Evolutionary conservation across 169 alveolate species (phyloP).

Genomic region (Eimeria mitis): DNA sequence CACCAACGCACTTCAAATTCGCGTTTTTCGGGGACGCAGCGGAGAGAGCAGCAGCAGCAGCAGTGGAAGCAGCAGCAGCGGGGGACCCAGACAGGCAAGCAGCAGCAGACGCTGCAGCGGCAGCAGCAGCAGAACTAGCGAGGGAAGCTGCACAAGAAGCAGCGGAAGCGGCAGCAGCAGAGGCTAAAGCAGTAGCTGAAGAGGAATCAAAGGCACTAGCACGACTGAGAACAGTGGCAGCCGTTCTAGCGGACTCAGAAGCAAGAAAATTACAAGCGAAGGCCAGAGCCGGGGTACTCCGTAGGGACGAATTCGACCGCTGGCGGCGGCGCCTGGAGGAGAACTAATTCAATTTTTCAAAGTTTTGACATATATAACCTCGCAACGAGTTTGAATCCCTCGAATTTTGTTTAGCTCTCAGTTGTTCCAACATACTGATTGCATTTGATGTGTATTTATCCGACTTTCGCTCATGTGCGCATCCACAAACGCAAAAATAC

Average conservation of each 20-base stretch:
- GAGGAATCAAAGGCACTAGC: slow-evolving; percentile 7
- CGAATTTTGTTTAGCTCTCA: background rate
- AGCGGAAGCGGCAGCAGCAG: slow-evolving; percentile 28
- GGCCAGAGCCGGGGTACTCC: slow-evolving; percentile 19
- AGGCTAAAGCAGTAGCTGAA: background rate
- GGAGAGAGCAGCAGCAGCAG: slow-evolving; percentile 14
- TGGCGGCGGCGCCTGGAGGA: slow-evolving; percentile 16
- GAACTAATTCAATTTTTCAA: background rate
- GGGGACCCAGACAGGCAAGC: slow-evolving; percentile 36
- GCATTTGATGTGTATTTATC: background rate
- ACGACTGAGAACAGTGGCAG: background rate
- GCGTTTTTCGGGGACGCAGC: background rate
- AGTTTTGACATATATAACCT: background rate
- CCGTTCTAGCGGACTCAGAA: background rate
- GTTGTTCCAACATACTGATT: background rate
- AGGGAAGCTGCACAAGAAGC: slow-evolving; percentile 5
- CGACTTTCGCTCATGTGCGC: background rate
- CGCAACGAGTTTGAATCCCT: slow-evolving; percentile 1
- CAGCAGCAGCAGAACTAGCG: slow-evolving; percentile 9
- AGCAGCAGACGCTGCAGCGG: slow-evolving; percentile 22
- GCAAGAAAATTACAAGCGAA: slow-evolving; percentile 5
- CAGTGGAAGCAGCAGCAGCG: slow-evolving; percentile 36
- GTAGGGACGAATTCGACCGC: background rate
- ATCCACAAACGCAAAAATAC: background rate
- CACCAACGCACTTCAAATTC: background rate